Evolutionary conservation across 257 asterid genomes (phyloP).

Genomic region (Salvia rosmarinus): DNA sequence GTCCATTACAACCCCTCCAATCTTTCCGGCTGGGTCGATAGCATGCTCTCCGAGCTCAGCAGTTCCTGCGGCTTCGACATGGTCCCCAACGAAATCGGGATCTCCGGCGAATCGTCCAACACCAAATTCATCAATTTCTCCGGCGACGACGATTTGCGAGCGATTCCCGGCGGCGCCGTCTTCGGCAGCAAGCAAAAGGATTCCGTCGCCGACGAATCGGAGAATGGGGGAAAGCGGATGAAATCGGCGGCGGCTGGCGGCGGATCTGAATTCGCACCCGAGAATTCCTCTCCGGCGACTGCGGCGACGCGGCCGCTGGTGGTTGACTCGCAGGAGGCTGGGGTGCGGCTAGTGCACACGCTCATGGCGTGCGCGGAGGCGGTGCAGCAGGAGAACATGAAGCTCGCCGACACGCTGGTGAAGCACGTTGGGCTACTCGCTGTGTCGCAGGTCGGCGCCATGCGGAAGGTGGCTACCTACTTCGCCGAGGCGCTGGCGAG

Average conservation of each 20-base stretch:
- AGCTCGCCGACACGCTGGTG: constrained; percentile 66
- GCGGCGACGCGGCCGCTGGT: constrained; percentile 53
- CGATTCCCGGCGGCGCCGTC: constrained; percentile 78
- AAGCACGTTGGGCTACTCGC: constrained; percentile 69
- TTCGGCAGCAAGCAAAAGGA: constrained; percentile 29
- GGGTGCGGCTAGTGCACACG: constrained; percentile 77
- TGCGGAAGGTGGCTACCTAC: constrained; percentile 79
- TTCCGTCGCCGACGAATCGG: constrained; percentile 21
- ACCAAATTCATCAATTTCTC: constrained; percentile 30
- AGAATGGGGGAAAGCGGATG: constrained; percentile 46
- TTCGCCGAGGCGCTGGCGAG: constrained; percentile 77
- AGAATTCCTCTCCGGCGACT: constrained; percentile 15
- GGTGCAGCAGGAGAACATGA: constrained; percentile 56
- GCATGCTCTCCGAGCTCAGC: constrained; percentile 61
- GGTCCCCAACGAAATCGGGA: constrained; percentile 1
- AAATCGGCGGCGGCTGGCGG: constrained; percentile 33
- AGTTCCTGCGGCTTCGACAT: constrained; percentile 28
- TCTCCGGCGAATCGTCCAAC: constrained; percentile 39
- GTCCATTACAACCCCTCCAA: constrained; percentile 81
- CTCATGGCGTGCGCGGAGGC: constrained; percentile 85
- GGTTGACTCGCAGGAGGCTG: constrained; percentile 81
- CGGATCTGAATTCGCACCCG: constrained; percentile 44
- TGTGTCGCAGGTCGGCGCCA: constrained; percentile 75
- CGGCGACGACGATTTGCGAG: constrained; percentile 69
- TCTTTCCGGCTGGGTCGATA: constrained; percentile 73